phyloP scores from a whole-genome alignment of 2,329 filamentous ascomycete species.

The Epicoccum sorghinum region DNA sequence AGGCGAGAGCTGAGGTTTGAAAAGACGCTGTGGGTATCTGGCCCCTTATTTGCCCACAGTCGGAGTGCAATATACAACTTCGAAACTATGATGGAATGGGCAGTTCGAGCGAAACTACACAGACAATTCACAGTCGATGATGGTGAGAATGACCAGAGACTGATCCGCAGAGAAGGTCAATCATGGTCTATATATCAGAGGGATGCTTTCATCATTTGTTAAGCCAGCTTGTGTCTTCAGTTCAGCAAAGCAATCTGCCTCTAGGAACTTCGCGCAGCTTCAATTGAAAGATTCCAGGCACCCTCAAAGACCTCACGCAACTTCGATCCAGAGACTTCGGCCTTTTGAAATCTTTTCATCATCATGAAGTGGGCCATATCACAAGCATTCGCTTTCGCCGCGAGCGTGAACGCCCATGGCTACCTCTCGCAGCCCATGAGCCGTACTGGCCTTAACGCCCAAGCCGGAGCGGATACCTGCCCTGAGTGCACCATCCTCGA shows the following conservation, averaged over 20 bases:
- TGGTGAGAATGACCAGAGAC: not conserved
- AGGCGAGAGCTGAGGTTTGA: not conserved
- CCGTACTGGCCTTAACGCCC: constrained; percentile 41
- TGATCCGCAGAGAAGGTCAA: not conserved
- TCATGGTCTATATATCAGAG: constrained; percentile 4
- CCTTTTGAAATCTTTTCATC: not conserved
- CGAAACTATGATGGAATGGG: constrained; percentile 9
- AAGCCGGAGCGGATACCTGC: constrained; percentile 41
- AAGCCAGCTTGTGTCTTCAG: not conserved
- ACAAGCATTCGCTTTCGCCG: constrained; percentile 28
- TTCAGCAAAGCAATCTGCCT: not conserved
- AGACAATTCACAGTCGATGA: not conserved
- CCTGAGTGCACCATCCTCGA: constrained; percentile 45
- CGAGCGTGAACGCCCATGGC: constrained; percentile 35
- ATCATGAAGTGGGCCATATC: constrained; percentile 27
- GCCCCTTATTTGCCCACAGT: constrained; percentile 8
- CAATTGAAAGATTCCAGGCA: too few relatives aligned
- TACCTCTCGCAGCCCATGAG: constrained; percentile 43
- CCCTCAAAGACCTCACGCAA: too few relatives aligned
- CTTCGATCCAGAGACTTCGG: too few relatives aligned
- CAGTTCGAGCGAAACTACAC: constrained; percentile 6
- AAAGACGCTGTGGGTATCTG: constrained; percentile 3
- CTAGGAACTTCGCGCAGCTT: too few relatives aligned
- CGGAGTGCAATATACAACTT: constrained; percentile 8
- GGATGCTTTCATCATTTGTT: not conserved